phyloP scores from a whole-genome alignment of 805 yeast species.

The Candida tammaniensis region DNA sequence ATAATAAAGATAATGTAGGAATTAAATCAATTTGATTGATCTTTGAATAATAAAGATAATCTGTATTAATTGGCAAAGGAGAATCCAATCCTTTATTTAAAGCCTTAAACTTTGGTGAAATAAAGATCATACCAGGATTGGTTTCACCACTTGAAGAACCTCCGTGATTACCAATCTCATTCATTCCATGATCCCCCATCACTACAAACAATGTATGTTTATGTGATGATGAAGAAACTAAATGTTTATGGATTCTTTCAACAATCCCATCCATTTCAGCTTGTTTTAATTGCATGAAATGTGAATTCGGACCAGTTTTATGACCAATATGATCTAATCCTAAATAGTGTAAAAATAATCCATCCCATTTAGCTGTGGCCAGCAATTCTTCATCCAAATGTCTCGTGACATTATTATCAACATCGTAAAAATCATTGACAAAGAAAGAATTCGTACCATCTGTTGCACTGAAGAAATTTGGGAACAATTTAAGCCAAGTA shows the following conservation, averaged over 20 bases:
- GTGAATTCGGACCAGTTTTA: conserved; percentile 85
- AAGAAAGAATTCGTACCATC: conserved; percentile 95
- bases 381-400: conserved; percentile 66
- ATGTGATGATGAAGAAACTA: conserved; percentile 14
- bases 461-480: conserved; percentile 49
- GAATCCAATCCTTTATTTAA: conserved; percentile 22
- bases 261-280: conserved; percentile 79
- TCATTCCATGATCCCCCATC: conserved; percentile 96
- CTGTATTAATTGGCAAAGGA: conserved; percentile 38
- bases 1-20: conserved; percentile 60
- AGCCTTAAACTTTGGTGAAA: conserved; percentile 56
- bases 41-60: conserved; percentile 50
- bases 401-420: conserved; percentile 88
- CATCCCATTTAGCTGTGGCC: conserved; percentile 64
- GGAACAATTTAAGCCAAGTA: conserved; percentile 89
- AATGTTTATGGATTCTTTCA: conserved; percentile 41
- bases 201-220: conserved; percentile 64
- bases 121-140: conserved; percentile 71
- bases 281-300: conserved; percentile 80
- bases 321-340: conserved; percentile 98
- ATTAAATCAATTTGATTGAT: conserved; percentile 72
- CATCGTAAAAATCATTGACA: conserved; percentile 93
- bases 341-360: conserved; percentile 80
- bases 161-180: conserved; percentile 93
- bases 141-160: conserved; percentile 94